Conservation (phyloP, 305 asterid genomes). For the Salvia sclarea region DNA sequence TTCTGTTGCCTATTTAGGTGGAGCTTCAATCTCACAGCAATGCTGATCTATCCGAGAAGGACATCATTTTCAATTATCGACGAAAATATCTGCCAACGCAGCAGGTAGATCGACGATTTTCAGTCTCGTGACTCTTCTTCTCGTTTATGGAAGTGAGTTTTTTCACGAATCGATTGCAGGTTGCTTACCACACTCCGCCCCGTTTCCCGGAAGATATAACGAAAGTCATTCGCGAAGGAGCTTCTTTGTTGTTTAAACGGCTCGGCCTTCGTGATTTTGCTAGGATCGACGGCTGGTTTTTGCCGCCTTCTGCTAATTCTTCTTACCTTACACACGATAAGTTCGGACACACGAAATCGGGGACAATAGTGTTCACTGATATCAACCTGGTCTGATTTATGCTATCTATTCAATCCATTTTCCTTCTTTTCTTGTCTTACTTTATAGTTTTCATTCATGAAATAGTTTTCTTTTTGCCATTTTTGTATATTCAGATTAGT, state of each 20-base stretch:
- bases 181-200: constrained; percentile 90
- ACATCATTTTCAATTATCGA: constrained; percentile 73
- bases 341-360: constrained; percentile 61
- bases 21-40: constrained; percentile 70
- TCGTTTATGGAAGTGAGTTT: background rate
- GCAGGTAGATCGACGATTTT: constrained; percentile 48
- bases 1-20: constrained; percentile 51
- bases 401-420: constrained; percentile 24
- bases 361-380: constrained; percentile 79
- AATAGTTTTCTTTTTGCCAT: constrained; percentile 9
- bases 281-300: constrained; percentile 92
- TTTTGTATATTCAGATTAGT: constrained; percentile 59
- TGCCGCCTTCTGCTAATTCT: constrained; percentile 62
- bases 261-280: constrained; percentile 93
- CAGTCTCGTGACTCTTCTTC: background rate
- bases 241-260: constrained; percentile 64
- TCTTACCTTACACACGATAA: constrained; percentile 54
- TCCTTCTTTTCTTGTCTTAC: constrained; percentile 12
- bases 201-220: constrained; percentile 71
- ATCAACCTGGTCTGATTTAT: constrained; percentile 85
- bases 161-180: constrained; percentile 60
- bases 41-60: constrained; percentile 61
- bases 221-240: constrained; percentile 75
- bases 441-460: constrained; percentile 24
- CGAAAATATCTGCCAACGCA: constrained; percentile 88